Base-by-base conservation (phyloP, 176 grass and related monocot species). In the Oryza glumipatula region DNA sequence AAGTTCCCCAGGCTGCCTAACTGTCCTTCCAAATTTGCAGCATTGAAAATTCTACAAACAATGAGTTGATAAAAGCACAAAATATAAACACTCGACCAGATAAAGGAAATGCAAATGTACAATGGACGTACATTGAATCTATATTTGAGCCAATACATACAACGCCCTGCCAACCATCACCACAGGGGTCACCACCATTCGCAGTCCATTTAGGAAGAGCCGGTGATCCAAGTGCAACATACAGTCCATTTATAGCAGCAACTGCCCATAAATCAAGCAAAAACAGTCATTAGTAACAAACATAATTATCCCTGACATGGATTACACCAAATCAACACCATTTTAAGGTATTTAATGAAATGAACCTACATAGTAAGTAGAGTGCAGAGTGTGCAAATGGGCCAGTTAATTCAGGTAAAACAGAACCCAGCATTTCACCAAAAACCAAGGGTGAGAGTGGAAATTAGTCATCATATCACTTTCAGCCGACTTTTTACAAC, bases 231-330 rank as follows among this genome's bases (percentile, higher is more conserved):
- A 98, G 86, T 81, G 85, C 76, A 48, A 58, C 35, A 82, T 94
- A 98, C 47, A 98, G 60, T 61, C 73, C 88, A 85, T 95, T 95
- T 92, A 98, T 94, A 85, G 96, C 93, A 90, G 92, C 85, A 90
- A 98, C 96, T 98, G 84, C 49, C 86, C 26, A 14, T 15, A 64
- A 52, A 65, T 44, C 10, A 63, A 70, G 8, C 0, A 36, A 83
- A 76, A 74, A 14, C 9, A 52, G 32, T 6, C 6, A 76, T 81
- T 33, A 85, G 78, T 4, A 85, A 75, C 43, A 22, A 68, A 75
- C 26, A 16, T 12, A 74, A 83, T 65, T 8, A 28, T 75, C 65
- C 19, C 17, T 16, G 67, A 76, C 35, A 89, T 64, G 28, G 3
- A 16, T 65, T 33, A 7, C 19, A 56, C 16, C 5, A 61, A 36